Base-by-base conservation (phyloP, 2,329 filamentous ascomycete genomes). In the Fusarium phyllophilum region DNA sequence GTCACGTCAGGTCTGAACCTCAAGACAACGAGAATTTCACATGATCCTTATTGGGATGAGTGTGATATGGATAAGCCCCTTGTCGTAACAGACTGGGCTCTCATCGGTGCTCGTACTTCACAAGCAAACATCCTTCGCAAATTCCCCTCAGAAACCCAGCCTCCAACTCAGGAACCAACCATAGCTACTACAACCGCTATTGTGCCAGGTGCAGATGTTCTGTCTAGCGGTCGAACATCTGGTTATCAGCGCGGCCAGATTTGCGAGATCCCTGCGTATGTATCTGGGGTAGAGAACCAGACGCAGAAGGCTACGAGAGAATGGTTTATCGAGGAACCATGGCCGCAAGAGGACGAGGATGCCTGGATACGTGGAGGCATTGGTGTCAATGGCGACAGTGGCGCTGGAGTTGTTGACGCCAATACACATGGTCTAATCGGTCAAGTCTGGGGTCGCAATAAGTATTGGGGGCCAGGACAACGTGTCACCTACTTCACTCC, bases 301-400 rank as follows among this genome's bases (percentile, higher is more conserved):
- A 86, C 84, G 0, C 79, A 80, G 5, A 85, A 82, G 59, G 81
- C 82, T 6, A 85, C 85, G 8, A 78, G 84, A 11, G 85, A 86
- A 74, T 86, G 85, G 85, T 86, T 83, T 60, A 77, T 86, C 26
- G 84, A 86, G 69, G 83, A 85, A 66, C 81, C 82, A 5, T 78
- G 75, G 34, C 70, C 78, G 1, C 77, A 75, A n/a, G 82, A 84
- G 15, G 72, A 84, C 48, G 83, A 85, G 44, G 82, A 86, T 18
- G 80, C 76, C 15, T 86, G 84, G 84, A 86, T 86, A 56, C 80
- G 83, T 6, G 84, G 84, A 8, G 85, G 85, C 34, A 84, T 86
- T 17, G 84, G 85, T 22, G 83, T 86, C 13, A 78, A 80, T 51
- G 85, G 85, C 15, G 85, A 86, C 66, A 85, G 83, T 63, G 85